These are phyloP conservation scores for Cladosporium austrohemisphaericum DNA, from an alignment of 2,329 filamentous ascomycete genomes.

Conservation along the genomic window DNA sequence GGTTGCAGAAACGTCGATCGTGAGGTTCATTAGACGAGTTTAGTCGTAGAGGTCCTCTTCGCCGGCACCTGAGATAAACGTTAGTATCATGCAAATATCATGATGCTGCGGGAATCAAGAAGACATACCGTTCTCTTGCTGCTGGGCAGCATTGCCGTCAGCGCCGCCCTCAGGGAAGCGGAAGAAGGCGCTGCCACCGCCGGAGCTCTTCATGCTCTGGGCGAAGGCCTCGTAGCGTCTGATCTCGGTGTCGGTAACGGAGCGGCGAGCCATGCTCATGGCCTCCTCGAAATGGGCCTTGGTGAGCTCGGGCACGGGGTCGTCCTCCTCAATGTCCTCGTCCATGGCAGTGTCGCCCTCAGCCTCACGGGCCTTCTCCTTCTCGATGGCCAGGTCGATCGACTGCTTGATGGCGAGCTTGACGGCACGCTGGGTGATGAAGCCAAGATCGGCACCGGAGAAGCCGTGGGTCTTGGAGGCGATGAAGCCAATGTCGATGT, in stretches of 20 bases:
- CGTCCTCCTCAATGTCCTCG: slow-evolving; percentile 67
- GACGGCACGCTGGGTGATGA: slow-evolving; percentile 97
- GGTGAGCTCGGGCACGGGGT: slow-evolving; percentile 92
- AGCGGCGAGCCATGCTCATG: slow-evolving; percentile 90
- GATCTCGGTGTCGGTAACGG: slow-evolving; percentile 95
- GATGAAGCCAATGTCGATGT: slow-evolving; percentile 88
- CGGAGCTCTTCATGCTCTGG: slow-evolving; percentile 98
- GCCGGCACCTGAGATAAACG: slow-evolving; percentile 68
- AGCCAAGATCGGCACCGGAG: slow-evolving; percentile 98
- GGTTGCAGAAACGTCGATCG: background rate
- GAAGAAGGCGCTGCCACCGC: slow-evolving; percentile 87
- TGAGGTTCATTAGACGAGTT: slow-evolving; percentile 1
- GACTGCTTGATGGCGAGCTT: slow-evolving; percentile 99
- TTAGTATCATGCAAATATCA: slow-evolving; percentile 16
- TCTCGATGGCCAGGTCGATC: slow-evolving; percentile 83
- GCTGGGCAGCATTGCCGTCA: slow-evolving; percentile 34
- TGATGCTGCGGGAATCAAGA: slow-evolving; percentile 25
- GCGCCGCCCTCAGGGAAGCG: slow-evolving; percentile 73
- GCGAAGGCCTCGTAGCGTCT: slow-evolving; percentile 97
- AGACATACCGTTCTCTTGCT: slow-evolving; percentile 38
- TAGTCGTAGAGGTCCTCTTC: slow-evolving; percentile 98
- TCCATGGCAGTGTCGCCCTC: slow-evolving; percentile 74
- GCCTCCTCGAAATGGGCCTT: slow-evolving; percentile 98
- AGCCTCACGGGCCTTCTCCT: slow-evolving; percentile 82
- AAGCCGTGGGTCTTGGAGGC: slow-evolving; percentile 97